phyloP scores from a whole-genome alignment of 2,329 filamentous ascomycete genomes.

The Chalaropsis thielavioides region DNA sequence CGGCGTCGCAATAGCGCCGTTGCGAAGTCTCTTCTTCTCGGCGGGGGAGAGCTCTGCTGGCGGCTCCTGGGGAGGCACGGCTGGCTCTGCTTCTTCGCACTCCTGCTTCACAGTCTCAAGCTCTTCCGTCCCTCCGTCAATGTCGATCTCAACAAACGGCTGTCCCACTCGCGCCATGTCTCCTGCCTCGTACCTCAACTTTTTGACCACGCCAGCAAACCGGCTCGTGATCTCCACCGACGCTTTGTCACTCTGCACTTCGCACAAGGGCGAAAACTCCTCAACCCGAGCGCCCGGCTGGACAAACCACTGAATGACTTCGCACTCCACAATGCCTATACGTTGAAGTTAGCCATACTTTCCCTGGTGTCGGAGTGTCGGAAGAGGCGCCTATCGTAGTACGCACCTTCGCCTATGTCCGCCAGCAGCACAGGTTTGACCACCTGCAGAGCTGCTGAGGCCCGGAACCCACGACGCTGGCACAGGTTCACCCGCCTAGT shows the following conservation, averaged over 20 bases:
- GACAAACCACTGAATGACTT: slow-evolving; percentile 99
- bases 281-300: slow-evolving; percentile 89
- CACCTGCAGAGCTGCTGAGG: slow-evolving; percentile 32
- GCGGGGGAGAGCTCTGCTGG: slow-evolving; percentile 21
- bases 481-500: background rate
- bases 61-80: slow-evolving; percentile 22
- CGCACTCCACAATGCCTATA: slow-evolving; percentile 88
- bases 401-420: slow-evolving; percentile 69
- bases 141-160: slow-evolving; percentile 89
- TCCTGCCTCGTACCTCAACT: slow-evolving; percentile 85
- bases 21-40: slow-evolving; percentile 37
- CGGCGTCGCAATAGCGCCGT: slow-evolving; percentile 70
- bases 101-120: background rate
- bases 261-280: slow-evolving; percentile 94
- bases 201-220: slow-evolving; percentile 91
- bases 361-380: background rate
- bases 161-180: slow-evolving; percentile 94
- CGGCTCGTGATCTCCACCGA: slow-evolving; percentile 83
- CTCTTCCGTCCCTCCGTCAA: slow-evolving; percentile 51
- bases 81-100: slow-evolving; percentile 9
- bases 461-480: background rate
- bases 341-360: background rate
- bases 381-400: background rate
- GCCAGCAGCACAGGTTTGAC: slow-evolving; percentile 71
- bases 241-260: slow-evolving; percentile 97